These are phyloP conservation scores for Colletotrichum sansevieriae DNA, from an alignment of 2,329 filamentous ascomycete species.

Conservation along the genomic window DNA sequence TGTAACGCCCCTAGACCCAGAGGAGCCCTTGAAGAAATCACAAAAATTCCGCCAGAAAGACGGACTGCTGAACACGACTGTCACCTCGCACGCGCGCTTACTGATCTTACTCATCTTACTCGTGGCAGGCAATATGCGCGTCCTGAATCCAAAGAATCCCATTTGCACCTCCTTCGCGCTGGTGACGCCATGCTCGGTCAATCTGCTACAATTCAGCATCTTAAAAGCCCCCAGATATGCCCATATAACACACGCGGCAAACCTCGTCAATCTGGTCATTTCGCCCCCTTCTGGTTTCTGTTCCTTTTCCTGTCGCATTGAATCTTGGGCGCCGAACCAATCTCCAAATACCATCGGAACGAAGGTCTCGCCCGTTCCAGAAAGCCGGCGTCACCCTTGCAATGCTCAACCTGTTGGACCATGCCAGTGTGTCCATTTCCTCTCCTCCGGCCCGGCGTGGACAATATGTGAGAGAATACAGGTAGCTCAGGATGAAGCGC, in stretches of 20 bases:
- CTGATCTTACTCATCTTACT: too few species aligned
- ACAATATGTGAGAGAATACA: slow-evolving; percentile 3
- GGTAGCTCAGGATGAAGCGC: slow-evolving; percentile 4
- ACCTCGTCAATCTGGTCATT: slow-evolving; percentile 25
- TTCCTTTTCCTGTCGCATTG: slow-evolving; percentile 12
- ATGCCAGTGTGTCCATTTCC: slow-evolving; percentile 3
- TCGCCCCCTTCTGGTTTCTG: neutral
- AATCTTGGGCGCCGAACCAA: slow-evolving; percentile 20
- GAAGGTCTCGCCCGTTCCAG: slow-evolving; percentile 9
- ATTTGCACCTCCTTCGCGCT: too few species aligned
- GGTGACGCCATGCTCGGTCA: neutral
- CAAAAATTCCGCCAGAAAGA: too few species aligned
- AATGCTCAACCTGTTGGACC: slow-evolving; percentile 23
- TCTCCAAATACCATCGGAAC: slow-evolving; percentile 13
- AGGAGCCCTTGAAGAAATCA: too few species aligned
- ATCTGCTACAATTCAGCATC: slow-evolving; percentile 4
- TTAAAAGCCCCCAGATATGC: slow-evolving; percentile 7
- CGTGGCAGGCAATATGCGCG: too few species aligned
- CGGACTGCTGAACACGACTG: neutral
- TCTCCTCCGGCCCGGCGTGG: slow-evolving; percentile 13
- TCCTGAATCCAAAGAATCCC: neutral
- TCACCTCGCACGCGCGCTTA: neutral
- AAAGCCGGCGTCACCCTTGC: slow-evolving; percentile 22
- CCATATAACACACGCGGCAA: neutral
- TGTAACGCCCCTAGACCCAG: slow-evolving; percentile 30